Percentiles rank a stretch among this genome's conserved stretches.
Evolutionary conservation across 805 yeast species (phyloP).

Genomic region (Candida nanaspora): DNA sequence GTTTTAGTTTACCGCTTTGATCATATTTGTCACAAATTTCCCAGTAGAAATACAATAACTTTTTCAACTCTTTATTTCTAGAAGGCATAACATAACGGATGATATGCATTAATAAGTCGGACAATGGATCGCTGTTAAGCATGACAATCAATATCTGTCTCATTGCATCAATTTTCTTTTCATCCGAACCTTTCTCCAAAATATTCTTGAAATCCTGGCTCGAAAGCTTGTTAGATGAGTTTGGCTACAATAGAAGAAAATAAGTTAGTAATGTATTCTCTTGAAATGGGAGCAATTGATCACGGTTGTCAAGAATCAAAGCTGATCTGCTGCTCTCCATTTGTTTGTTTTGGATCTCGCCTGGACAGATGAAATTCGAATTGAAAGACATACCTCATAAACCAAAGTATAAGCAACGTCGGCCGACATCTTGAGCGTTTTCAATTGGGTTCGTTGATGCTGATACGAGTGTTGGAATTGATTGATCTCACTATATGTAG

Average conservation of each 20-base stretch:
- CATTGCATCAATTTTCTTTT: constrained; percentile 84
- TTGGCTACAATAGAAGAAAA: constrained; percentile 31
- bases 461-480: too few species aligned
- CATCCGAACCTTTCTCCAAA: constrained; percentile 87
- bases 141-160: constrained; percentile 76
- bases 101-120: constrained; percentile 91
- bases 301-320: too few species aligned
- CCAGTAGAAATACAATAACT: constrained; percentile 92
- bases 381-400: constrained; percentile 52
- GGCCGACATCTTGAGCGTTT: constrained; percentile 1
- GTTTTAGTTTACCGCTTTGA: constrained; percentile 83
- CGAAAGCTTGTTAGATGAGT: constrained; percentile 53
- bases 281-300: too few species aligned
- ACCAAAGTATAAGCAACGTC: constrained; percentile 67
- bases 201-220: constrained; percentile 66
- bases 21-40: constrained; percentile 94
- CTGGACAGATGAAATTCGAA: too few species aligned
- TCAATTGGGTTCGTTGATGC: too few species aligned
- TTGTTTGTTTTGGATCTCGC: too few species aligned
- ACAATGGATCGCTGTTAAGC: constrained; percentile 89
- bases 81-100: constrained; percentile 98
- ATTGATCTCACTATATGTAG: too few species aligned
- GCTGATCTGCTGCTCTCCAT: too few species aligned
- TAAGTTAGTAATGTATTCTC: neutral
- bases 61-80: constrained; percentile 82